Conservation (phyloP, 129 eudicot genomes). For the Sambucus nigra region DNA sequence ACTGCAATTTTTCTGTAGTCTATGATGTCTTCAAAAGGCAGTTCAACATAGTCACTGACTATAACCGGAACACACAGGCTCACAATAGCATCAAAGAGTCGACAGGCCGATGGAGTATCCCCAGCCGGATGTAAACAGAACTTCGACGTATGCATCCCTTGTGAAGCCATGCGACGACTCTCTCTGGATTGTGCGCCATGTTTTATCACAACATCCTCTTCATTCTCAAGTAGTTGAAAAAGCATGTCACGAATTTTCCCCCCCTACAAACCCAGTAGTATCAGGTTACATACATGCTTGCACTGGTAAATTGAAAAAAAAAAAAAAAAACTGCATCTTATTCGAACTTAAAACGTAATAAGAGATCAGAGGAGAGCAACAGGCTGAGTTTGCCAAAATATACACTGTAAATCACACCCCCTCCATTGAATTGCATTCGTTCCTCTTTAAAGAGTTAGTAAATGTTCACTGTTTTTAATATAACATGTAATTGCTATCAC, state of each 20-base stretch:
- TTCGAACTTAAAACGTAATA: no score
- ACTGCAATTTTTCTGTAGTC: constrained; percentile 87
- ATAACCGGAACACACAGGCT: constrained; percentile 94
- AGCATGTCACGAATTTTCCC: constrained; percentile 89
- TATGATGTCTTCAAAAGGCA: constrained; percentile 94
- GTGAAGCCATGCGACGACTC: constrained; percentile 88
- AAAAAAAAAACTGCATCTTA: neutral
- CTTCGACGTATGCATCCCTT: constrained; percentile 91
- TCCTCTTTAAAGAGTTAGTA: no score
- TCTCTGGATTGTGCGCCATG: constrained; percentile 95
- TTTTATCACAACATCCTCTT: constrained; percentile 62
- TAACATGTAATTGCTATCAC: no score
- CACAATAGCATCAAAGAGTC: constrained; percentile 97
- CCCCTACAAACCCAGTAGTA: constrained; percentile 40
- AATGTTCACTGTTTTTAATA: no score
- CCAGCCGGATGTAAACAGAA: constrained; percentile 99
- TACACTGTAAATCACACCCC: no score
- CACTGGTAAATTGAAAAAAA: neutral
- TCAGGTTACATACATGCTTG: constrained; percentile 6
- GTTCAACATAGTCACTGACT: constrained; percentile 79
- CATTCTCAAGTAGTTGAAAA: constrained; percentile 81
- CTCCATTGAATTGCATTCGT: no score
- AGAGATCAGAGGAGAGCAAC: no score
- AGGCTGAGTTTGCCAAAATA: no score
- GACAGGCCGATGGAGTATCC: constrained; percentile 95